Conservation (phyloP, 176 grass and related monocot genomes). For the Musa troglodytarum region DNA sequence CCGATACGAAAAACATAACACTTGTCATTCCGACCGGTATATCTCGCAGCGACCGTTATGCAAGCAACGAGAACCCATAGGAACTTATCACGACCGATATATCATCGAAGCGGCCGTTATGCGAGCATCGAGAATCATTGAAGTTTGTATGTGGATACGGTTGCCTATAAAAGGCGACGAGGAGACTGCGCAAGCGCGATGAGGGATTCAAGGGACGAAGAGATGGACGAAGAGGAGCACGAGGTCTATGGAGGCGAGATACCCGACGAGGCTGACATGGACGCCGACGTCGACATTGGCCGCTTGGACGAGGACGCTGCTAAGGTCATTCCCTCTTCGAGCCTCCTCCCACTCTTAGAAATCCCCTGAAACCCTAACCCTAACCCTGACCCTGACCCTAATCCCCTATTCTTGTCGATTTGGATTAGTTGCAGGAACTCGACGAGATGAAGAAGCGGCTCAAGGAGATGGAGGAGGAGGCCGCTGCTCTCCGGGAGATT, state of each 20-base stretch:
- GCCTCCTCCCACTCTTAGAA: background rate
- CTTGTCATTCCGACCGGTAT: too few relatives aligned
- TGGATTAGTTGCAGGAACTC: conserved; percentile 38
- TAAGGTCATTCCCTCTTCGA: conserved; percentile 6
- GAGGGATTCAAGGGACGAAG: background rate
- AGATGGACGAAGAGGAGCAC: conserved; percentile 36
- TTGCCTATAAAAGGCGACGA: too few relatives aligned
- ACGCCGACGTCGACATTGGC: conserved; percentile 26
- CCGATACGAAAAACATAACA: too few relatives aligned
- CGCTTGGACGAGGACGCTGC: conserved; percentile 17
- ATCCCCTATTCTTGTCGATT: background rate
- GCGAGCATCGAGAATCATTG: too few relatives aligned
- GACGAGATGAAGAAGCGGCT: conserved; percentile 80
- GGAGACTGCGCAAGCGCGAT: too few relatives aligned
- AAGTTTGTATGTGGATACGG: too few relatives aligned
- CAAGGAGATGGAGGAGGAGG: conserved; percentile 88
- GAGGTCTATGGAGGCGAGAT: conserved; percentile 39
- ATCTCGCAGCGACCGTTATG: too few relatives aligned
- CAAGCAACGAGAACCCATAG: too few relatives aligned
- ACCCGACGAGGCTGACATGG: conserved; percentile 33
- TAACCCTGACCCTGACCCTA: background rate
- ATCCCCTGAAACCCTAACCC: background rate
- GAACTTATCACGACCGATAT: too few relatives aligned
- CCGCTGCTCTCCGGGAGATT: conserved; percentile 67
- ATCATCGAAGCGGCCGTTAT: too few relatives aligned